These are phyloP conservation scores for Coccinonectria pachysandricola DNA, from an alignment of 2,329 filamentous ascomycete genomes.

Conservation along the genomic window DNA sequence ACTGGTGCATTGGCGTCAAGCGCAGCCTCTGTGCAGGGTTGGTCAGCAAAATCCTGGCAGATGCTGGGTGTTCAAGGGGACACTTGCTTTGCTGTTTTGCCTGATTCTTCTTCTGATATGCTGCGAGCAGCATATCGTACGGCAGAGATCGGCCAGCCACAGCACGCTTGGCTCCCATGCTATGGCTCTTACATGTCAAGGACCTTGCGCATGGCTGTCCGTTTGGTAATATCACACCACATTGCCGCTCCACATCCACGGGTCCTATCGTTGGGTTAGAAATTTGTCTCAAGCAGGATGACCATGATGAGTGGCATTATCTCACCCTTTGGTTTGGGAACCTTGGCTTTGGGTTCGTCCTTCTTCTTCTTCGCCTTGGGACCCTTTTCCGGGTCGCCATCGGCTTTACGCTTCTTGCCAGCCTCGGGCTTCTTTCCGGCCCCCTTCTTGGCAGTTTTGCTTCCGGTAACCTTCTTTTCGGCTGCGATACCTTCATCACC, in stretches of 20 bases:
- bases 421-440: constrained; percentile 58
- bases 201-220: constrained; percentile 80
- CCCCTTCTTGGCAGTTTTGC: constrained; percentile 48
- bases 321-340: constrained; percentile 70
- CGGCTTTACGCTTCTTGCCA: constrained; percentile 70
- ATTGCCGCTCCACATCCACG: constrained; percentile 89
- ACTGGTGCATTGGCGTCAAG: constrained; percentile 88
- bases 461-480: constrained; percentile 31
- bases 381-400: constrained; percentile 67
- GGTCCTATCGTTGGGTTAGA: constrained; percentile 42
- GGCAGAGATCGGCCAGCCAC: constrained; percentile 80
- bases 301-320: neutral
- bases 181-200: constrained; percentile 86
- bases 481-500: constrained; percentile 32
- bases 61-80: neutral
- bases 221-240: constrained; percentile 76
- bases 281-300: constrained; percentile 1
- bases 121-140: constrained; percentile 82
- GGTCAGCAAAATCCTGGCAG: constrained; percentile 9
- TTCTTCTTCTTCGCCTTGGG: constrained; percentile 92
- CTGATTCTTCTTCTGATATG: constrained; percentile 96
- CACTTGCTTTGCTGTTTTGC: constrained; percentile 88
- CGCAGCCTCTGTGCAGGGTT: constrained; percentile 59
- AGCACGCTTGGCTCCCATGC: constrained; percentile 87
- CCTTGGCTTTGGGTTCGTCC: constrained; percentile 77